Base-by-base conservation (phyloP, 768 basidiomycete genomes). In the Amanita brunnescens region DNA sequence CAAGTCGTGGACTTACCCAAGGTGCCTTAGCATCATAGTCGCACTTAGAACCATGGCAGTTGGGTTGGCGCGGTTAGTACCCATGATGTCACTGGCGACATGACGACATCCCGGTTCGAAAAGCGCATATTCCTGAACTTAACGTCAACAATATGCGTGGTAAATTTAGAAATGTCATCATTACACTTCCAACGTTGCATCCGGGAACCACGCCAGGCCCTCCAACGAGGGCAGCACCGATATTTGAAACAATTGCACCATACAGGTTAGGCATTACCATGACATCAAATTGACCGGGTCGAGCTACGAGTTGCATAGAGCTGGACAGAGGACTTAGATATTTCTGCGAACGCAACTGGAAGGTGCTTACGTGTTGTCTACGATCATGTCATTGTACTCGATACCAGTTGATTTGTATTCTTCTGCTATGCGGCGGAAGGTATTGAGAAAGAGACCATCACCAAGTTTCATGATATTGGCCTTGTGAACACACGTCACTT, bases 401-500 rank as follows among this genome's bases (percentile, higher is more conserved):
- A 99, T 94, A 39, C 96, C 96, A 39, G 85, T 76, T 48, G 83
- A 85, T 70, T 83, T 88, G 79, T 98, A 99, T 66, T 97, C 95
- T 68, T 98, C 91, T 30, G 93, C 96, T 54, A 99, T 81, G 54
- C 83, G 80, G 59, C 92, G 89, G 84, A 97, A 99, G 20, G 94
- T 98, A 71, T 92, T 94, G 61, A 98, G 80, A 85, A 98, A 98
- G 38, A 99, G 81, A 69, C 96, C 96, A 63, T 98, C 96, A 67
- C 95, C 95, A 60, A 97, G 85, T 70, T 99, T 99, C 96, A 99
- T 99, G 77, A 99, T 99, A 77, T 98, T 98, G 62, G 96, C 96
- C 72, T 99, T 99, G 83, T 99, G 96, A 40, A 99, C 93, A 64
- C 94, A 97, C 37, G 96, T 99, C 59, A 99, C 95, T 87, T 95